Evolutionary conservation across 2,329 filamentous ascomycete genomes (phyloP), one percentile per base, ranked within the genome.

Genomic region (Ophiosphaerella herpotricha): DNA sequence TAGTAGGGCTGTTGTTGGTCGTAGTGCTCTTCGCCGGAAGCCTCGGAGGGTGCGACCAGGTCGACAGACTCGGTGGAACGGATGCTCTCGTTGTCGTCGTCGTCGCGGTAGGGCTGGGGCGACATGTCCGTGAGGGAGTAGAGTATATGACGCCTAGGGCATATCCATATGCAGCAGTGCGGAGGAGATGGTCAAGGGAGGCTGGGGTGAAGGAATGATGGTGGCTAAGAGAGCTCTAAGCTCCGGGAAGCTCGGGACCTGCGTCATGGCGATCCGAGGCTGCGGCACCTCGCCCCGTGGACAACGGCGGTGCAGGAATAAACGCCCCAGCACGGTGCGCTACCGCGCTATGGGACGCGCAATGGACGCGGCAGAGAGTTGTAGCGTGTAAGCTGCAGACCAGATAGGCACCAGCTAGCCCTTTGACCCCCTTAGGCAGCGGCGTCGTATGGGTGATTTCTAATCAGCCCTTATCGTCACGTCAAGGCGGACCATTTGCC

Each of bases 81-180:
- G 11, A 59, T 40, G 39, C 46, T 66, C 23, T 59, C 61, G 39
- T 57, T 52, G 23, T 67, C 66, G 39, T 72, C 65, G 38, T 72
- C 66, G 55, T 53, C 69, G 52, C 56, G 65, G 41, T 73, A 73
- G 39, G 56, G 49, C 34, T 62, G 67, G 3, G 63, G 66, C 43
- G 4, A 21, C 18, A 21, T 21, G 18, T 21, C 18, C 1, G 4
- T 21, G 4, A 4, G 18, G 18, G 18, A 5, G 18, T 21, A 21
- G 18, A 21, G 18, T 21, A 21, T 21, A 21, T 21, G 18, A 3
- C 18, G 4, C 4, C 6, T 16, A 39, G 34, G 16, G n/a, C 23
- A 46, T 34, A 37, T 13, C n/a, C 9, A 18, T 26, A 16, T 21
- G 8, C 16, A 21, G 23, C 13, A 14, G 14, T 16, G 34, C 5